Base-by-base conservation (phyloP, 306 rosid species). In the Adenanthera pavonina region DNA sequence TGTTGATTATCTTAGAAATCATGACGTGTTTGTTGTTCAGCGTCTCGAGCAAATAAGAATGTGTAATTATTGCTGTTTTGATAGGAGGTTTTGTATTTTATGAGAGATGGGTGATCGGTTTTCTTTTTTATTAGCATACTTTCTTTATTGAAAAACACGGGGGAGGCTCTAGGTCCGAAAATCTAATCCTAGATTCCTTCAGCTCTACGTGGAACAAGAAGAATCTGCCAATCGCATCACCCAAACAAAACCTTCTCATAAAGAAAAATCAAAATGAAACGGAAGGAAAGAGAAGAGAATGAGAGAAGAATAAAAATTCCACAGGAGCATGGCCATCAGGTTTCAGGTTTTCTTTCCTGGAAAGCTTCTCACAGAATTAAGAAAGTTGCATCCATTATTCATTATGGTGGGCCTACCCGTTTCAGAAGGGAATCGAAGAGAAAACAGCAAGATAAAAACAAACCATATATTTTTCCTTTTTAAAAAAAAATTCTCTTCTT, bases 381-480 rank as follows among this genome's bases (percentile, higher is more conserved):
- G 78, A 94, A 89, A 90, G 95, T 86, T 88, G 91, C 82, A 76
- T 76, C 91, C 86, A 85, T 86, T 85, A 86, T 84, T 86, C 92
- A 87, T 86, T 74, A 84, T 91, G 92, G 91, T 92, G 90, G 97
- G 86, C 78, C 76, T 19, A 64, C 72, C 85, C 49, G 83, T 65
- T 85, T 88, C 86, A 82, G 75, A 52, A 84, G 84, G 94, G 97
- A 90, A 92, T 94, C 98, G 87, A 69, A 72, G 87, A 87, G 88
- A 90, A 90, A 92, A 85, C 92, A 92, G 75, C 83, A 83, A 85
- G 82, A 91, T 90, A 90, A 91, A 91, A 95, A 95, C 97, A 95
- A 93, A 93, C 89, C 88, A 87, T 79, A 84, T 91, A 88, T 96
- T 93, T 95, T 90, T 78, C 84, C 77, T 89, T 88, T 60, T 61